Evolutionary conservation across 176 grass and related monocot species (phyloP), one percentile per base, ranked within the genome.

Genomic region (Avena atlantica): DNA sequence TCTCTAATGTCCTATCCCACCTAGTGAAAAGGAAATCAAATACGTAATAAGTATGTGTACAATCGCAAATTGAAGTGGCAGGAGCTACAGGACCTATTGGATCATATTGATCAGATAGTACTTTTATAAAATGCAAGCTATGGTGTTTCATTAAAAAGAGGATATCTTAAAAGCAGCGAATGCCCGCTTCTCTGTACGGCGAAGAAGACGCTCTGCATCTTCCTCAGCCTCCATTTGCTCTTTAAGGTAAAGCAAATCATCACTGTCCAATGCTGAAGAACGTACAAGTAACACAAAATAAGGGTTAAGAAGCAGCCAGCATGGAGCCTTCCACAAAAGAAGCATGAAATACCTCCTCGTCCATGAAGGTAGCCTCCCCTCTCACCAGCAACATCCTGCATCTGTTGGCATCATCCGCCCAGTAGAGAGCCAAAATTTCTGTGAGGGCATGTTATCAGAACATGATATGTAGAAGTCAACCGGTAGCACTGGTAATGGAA

Each of bases 141-240:
- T 76, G 10, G 31, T 73, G n/a, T 44, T 25, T 81, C 34, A 60
- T 60, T 65, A 36, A 83, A 76, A 45, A 82, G 83, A 88, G 96
- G 97, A 98, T 98, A 98, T 98, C 84, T 98, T 98, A 94, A 98
- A 98, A 53, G 97, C 97, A 59, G 92, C 97, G 89, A 98, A 98
- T 25, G 97, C 97, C 20, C 90, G 87, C 83, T 98, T 98, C 72
- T 98, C 97, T n/a, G 97, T 96, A 57, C 89, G 92, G 2, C 89
- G 89, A 27, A 98, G 92, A 65, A 98, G 97, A 72, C 94, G 92
- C 83, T 98, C 97, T 27, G 97, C 94, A 62, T 98, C 97, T 91
- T 98, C 88, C 85, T 98, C 97, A 74, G 97, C 97, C 81, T 98
- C 97, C 97, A 98, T 98, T 82, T 98, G 97, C 78, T 98, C 97